Conservation (phyloP, 2,329 filamentous ascomycete species). For the Teratosphaeria nubilosa region DNA sequence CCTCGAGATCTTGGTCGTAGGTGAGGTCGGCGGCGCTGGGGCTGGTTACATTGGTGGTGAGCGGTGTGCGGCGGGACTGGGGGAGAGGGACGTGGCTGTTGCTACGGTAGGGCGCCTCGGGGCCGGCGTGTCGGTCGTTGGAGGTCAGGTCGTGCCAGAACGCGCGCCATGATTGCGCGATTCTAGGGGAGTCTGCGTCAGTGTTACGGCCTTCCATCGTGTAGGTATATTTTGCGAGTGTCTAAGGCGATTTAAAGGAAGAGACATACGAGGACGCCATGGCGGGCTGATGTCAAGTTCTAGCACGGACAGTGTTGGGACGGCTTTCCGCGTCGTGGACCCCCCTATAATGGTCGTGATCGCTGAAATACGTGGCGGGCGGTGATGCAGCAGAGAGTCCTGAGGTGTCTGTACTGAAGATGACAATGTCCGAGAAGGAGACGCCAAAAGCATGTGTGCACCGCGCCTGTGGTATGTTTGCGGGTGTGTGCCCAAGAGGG, state of each 20-base stretch:
- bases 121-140: conserved; percentile 74
- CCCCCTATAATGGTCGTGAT: neutral
- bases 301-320: neutral
- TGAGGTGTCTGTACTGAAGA: neutral
- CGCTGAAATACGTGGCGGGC: neutral
- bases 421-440: neutral
- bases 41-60: conserved; percentile 77
- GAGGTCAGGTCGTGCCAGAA: conserved; percentile 86
- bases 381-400: neutral
- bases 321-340: neutral
- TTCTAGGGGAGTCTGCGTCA: neutral
- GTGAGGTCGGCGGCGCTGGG: conserved; percentile 79
- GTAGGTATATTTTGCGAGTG: neutral
- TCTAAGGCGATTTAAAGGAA: neutral
- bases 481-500: neutral
- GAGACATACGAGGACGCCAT: neutral
- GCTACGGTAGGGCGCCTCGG: conserved; percentile 86
- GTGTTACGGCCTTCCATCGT: neutral
- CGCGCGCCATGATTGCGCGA: conserved; percentile 52
- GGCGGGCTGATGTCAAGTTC: neutral
- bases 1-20: conserved; percentile 64
- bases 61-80: conserved; percentile 67
- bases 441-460: neutral
- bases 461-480: neutral
- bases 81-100: conserved; percentile 82